Percentiles rank a stretch among this genome's conserved stretches.
Evolutionary conservation across 352 stramenopile genomes (phyloP).

Genomic region (Globisporangium parvum): DNA sequence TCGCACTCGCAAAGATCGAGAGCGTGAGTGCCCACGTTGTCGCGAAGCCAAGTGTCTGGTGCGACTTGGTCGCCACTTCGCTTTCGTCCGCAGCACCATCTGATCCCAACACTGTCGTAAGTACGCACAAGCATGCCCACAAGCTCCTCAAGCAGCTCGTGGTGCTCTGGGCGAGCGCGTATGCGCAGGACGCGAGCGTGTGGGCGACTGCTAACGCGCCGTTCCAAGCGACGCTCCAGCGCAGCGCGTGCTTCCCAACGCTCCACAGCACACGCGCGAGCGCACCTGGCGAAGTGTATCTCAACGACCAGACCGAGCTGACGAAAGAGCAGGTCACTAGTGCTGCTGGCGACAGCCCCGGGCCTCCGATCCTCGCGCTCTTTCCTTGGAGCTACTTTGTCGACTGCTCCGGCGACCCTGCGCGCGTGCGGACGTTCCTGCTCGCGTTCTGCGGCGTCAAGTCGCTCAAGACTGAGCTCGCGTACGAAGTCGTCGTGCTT

Average conservation of each 20-base stretch:
- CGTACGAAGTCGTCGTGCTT: constrained; percentile 45
- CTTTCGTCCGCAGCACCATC: constrained; percentile 4
- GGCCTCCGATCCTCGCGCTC: constrained; percentile 41
- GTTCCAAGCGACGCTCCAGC: constrained; percentile 24
- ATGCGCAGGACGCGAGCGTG: constrained; percentile 1
- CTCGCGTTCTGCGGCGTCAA: constrained; percentile 36
- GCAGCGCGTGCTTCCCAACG: constrained; percentile 24
- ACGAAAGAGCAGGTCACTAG: constrained; percentile 20
- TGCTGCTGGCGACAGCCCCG: neutral
- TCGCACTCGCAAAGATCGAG: constrained; percentile 28
- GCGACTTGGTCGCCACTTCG: constrained; percentile 14
- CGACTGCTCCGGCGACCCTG: constrained; percentile 11
- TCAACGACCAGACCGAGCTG: constrained; percentile 65
- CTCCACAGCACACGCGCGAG: constrained; percentile 2
- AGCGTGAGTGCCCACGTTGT: constrained; percentile 22
- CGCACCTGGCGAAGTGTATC: constrained; percentile 30
- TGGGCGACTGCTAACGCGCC: constrained; percentile 10
- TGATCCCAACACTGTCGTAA: neutral
- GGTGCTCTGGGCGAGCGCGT: constrained; percentile 13
- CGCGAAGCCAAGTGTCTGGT: constrained; percentile 25
- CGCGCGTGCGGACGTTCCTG: constrained; percentile 28
- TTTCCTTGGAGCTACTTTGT: constrained; percentile 50
- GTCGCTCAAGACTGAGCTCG: constrained; percentile 43
- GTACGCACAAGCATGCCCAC: constrained; percentile 14
- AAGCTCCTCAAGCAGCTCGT: constrained; percentile 13